phyloP scores from a whole-genome alignment of 352 stramenopile genomes.

The Albugo laibachii region DNA sequence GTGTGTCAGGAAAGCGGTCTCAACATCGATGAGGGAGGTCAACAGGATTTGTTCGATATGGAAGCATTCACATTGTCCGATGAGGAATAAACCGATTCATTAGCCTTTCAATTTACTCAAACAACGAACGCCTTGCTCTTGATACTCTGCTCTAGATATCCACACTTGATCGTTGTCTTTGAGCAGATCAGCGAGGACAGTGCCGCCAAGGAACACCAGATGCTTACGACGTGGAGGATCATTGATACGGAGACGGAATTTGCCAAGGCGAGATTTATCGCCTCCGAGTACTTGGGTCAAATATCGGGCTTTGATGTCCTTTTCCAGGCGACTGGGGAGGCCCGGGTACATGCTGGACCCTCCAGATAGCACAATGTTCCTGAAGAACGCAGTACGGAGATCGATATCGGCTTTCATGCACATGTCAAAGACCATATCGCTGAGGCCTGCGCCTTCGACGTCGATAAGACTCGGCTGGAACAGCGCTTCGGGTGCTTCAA shows the following conservation, averaged over 20 bases:
- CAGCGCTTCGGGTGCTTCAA: slow-evolving; percentile 88
- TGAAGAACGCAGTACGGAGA: slow-evolving; percentile 91
- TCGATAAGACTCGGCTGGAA: slow-evolving; percentile 95
- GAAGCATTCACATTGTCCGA: no score
- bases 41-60: no score
- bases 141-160: slow-evolving; percentile 88
- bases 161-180: slow-evolving; percentile 88
- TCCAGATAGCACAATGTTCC: slow-evolving; percentile 91
- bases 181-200: slow-evolving; percentile 87
- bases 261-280: slow-evolving; percentile 76
- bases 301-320: slow-evolving; percentile 79
- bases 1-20: slow-evolving; percentile 58
- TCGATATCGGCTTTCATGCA: slow-evolving; percentile 94
- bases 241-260: slow-evolving; percentile 90
- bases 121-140: slow-evolving; percentile 82
- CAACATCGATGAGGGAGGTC: no score
- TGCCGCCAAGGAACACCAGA: slow-evolving; percentile 87
- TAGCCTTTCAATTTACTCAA: slow-evolving; percentile 57
- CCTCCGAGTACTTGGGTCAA: slow-evolving; percentile 72
- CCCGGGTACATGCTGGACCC: slow-evolving; percentile 94
- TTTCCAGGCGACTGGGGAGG: slow-evolving; percentile 82
- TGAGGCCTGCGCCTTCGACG: slow-evolving; percentile 87
- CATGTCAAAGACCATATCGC: slow-evolving; percentile 96
- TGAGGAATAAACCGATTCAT: no score
- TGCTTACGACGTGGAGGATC: slow-evolving; percentile 92